These are phyloP conservation scores for Colletotrichum sp. DNA, from an alignment of 2,329 filamentous ascomycete species.

Conservation along the genomic window DNA sequence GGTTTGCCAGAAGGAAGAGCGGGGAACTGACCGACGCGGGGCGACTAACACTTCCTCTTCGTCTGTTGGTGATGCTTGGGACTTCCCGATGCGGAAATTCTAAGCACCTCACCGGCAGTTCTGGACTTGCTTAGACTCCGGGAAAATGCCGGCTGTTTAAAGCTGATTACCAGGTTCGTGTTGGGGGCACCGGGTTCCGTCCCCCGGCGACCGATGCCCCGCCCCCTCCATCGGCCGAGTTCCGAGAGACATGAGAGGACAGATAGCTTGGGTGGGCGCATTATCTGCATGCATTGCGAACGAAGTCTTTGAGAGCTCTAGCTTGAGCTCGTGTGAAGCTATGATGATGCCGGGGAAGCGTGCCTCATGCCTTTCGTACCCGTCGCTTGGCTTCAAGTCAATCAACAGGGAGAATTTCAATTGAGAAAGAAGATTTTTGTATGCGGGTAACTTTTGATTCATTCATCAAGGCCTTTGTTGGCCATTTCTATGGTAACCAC, in stretches of 20 bases:
- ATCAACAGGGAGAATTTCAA: neutral
- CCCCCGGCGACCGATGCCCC: neutral
- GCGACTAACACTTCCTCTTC: neutral
- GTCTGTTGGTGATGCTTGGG: neutral
- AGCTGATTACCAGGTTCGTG: neutral
- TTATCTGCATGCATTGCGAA: neutral
- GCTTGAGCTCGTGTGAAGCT: neutral
- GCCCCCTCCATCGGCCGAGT: neutral
- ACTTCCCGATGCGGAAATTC: neutral
- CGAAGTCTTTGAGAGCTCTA: neutral
- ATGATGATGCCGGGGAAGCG: neutral
- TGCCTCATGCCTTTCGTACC: accelerated
- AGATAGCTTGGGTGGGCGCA: neutral
- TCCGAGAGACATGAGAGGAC: neutral
- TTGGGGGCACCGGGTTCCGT: neutral
- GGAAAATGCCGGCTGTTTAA: neutral
- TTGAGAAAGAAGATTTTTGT: neutral
- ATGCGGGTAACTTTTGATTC: neutral
- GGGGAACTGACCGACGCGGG: neutral
- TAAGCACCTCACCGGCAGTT: neutral
- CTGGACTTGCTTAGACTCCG: neutral
- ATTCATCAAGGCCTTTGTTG: neutral
- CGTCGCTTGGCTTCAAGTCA: neutral
- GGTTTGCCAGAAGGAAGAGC: neutral
- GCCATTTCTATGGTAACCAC: neutral